Evolutionary conservation across 352 stramenopile species (phyloP).

Genomic region (Pythium monospermum): DNA sequence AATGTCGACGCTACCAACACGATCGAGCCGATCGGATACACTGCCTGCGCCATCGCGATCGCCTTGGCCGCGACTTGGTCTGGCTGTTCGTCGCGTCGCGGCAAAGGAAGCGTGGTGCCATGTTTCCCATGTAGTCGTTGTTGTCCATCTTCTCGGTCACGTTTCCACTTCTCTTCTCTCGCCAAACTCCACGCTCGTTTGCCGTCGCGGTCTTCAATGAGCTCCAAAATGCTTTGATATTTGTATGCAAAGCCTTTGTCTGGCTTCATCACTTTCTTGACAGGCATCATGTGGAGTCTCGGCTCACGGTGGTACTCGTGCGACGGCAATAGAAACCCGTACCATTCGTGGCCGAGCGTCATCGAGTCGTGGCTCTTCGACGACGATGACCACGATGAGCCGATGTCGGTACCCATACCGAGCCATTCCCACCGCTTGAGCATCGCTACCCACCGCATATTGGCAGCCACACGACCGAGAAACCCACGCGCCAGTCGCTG

Average conservation of each 20-base stretch:
- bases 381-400: too few species aligned
- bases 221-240: conserved; percentile 63
- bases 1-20: conserved; percentile 26
- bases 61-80: conserved; percentile 13
- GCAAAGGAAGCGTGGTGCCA: too few species aligned
- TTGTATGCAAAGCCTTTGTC: conserved; percentile 59
- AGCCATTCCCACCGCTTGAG: conserved; percentile 75
- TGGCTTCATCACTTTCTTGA: conserved; percentile 30
- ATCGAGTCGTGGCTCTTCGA: conserved; percentile 33
- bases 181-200: conserved; percentile 54
- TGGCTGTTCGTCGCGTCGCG: too few species aligned
- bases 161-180: conserved; percentile 28
- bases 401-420: conserved; percentile 31
- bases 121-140: neutral
- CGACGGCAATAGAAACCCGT: conserved; percentile 53
- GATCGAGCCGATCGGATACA: conserved; percentile 38
- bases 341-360: conserved; percentile 44
- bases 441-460: conserved; percentile 63
- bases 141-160: conserved; percentile 4
- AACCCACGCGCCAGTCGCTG: conserved; percentile 53
- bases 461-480: conserved; percentile 46
- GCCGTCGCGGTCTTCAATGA: conserved; percentile 61
- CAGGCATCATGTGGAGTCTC: conserved; percentile 43
- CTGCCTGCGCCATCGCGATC: conserved; percentile 27
- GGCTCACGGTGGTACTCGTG: conserved; percentile 38